A percentile compares a stretch with the other conserved stretches of the same genome.
These are phyloP conservation scores for Cordyceps tenuipes DNA, from an alignment of 2,329 filamentous ascomycete genomes.

Conservation along the genomic window DNA sequence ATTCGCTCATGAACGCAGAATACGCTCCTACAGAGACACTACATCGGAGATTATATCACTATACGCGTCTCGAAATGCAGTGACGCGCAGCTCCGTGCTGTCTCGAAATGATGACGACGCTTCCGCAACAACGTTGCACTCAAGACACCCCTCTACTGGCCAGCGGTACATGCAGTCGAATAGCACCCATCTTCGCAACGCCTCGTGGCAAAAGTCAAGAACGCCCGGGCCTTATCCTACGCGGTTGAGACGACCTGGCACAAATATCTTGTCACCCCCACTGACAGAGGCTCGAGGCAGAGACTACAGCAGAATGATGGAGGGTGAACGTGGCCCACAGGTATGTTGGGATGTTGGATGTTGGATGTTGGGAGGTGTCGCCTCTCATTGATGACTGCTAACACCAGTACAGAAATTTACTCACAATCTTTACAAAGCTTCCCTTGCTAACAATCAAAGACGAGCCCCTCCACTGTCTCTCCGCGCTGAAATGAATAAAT, in stretches of 20 bases:
- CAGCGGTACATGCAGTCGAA: not conserved
- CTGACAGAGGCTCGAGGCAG: constrained; percentile 38
- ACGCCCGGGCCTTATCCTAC: constrained; percentile 53
- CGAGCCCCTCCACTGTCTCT: constrained; percentile 31
- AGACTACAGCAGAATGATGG: constrained; percentile 43
- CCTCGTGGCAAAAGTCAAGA: constrained; percentile 26
- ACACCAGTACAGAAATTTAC: constrained; percentile 33
- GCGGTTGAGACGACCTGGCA: constrained; percentile 45
- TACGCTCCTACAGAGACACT: constrained; percentile 43
- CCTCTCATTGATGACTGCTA: constrained; percentile 2
- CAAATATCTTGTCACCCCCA: constrained; percentile 41
- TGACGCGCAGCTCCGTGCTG: not conserved
- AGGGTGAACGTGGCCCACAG: constrained; percentile 39
- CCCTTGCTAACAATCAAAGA: constrained; percentile 27
- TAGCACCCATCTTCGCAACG: not conserved
- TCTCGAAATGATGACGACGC: not conserved
- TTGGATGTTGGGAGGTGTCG: not conserved
- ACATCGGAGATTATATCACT: constrained; percentile 49
- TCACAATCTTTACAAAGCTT: constrained; percentile 33
- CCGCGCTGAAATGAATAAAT: constrained; percentile 32
- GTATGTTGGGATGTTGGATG: constrained; percentile 26
- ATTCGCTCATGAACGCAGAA: constrained; percentile 33
- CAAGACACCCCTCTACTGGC: not conserved
- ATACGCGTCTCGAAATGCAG: constrained; percentile 33
- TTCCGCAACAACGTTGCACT: not conserved